A percentile compares a stretch with the other conserved stretches of the same genome.
These are phyloP conservation scores for Beta corolliflora DNA, from an alignment of 179 eudicot species.

Conservation along the genomic window DNA sequence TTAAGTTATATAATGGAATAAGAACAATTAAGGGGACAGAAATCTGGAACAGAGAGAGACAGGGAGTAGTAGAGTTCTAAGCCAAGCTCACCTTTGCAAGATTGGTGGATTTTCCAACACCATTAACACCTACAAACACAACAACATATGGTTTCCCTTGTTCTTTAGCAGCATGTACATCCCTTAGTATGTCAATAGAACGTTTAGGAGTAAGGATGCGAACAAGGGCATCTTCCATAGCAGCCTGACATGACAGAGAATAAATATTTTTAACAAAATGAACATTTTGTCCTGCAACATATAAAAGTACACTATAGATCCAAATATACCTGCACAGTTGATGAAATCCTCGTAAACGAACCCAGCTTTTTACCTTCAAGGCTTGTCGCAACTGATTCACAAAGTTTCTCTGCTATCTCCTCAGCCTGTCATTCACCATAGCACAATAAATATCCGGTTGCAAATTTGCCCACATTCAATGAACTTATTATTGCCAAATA, in stretches of 20 bases:
- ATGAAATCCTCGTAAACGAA: constrained; percentile 86
- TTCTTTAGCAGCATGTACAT: constrained; percentile 95
- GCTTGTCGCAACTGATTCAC: constrained; percentile 93
- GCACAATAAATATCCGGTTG: neutral
- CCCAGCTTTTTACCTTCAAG: constrained; percentile 90
- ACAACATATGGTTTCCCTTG: constrained; percentile 96
- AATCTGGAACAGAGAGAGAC: neutral
- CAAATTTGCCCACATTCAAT: neutral
- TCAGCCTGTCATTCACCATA: constrained; percentile 67
- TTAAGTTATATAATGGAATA: constrained; percentile 1
- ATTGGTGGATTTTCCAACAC: constrained; percentile 99
- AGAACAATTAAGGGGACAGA: neutral
- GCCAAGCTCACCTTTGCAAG: constrained; percentile 77
- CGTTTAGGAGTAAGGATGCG: constrained; percentile 95
- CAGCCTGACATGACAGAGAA: constrained; percentile 51
- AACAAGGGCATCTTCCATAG: constrained; percentile 98
- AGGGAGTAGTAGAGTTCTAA: neutral
- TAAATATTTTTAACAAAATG: neutral
- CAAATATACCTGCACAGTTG: constrained; percentile 76
- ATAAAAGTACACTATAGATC: neutral
- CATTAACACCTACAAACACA: constrained; percentile 98
- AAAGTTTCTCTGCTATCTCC: constrained; percentile 98
- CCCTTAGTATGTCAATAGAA: constrained; percentile 95
- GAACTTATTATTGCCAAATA: neutral
- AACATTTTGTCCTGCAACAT: neutral